Evolutionary conservation across 148 eudicot genomes (phyloP).

Genomic region (Diospyros lotus): DNA sequence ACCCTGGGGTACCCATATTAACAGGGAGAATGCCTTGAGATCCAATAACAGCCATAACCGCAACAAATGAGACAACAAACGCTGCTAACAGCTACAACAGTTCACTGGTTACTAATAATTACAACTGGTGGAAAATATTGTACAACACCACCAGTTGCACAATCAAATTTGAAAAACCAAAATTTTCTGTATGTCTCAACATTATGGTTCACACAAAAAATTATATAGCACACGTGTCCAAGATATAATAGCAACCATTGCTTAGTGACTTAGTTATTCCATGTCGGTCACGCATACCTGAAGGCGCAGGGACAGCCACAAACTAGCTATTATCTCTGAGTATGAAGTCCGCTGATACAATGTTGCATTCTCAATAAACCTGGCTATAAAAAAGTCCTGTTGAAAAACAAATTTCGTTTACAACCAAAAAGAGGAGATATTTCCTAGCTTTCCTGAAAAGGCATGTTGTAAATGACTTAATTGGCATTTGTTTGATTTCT

Average conservation of each 20-base stretch:
- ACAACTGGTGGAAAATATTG: constrained; percentile 8
- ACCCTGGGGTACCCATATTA: constrained; percentile 85
- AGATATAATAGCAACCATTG: neutral
- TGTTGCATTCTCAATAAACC: constrained; percentile 47
- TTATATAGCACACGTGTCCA: neutral
- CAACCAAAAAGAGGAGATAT: too few species aligned
- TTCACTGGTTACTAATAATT: constrained; percentile 19
- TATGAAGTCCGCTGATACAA: constrained; percentile 88
- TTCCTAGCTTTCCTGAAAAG: too few species aligned
- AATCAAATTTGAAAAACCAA: neutral
- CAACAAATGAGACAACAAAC: constrained; percentile 73
- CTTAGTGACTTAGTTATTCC: neutral
- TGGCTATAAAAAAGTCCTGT: constrained; percentile 72
- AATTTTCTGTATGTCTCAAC: neutral
- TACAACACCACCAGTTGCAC: neutral
- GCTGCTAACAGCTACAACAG: constrained; percentile 75
- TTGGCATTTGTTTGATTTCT: too few species aligned
- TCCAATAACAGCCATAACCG: constrained; percentile 78
- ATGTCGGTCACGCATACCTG: constrained; percentile 44
- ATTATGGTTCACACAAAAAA: neutral
- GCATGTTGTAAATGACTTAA: too few species aligned
- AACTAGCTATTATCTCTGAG: constrained; percentile 82
- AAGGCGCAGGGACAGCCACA: constrained; percentile 97
- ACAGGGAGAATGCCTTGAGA: constrained; percentile 55
- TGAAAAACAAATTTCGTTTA: neutral